These are phyloP conservation scores for Colletotrichum lini DNA, from an alignment of 2,329 filamentous ascomycete genomes.

Conservation along the genomic window DNA sequence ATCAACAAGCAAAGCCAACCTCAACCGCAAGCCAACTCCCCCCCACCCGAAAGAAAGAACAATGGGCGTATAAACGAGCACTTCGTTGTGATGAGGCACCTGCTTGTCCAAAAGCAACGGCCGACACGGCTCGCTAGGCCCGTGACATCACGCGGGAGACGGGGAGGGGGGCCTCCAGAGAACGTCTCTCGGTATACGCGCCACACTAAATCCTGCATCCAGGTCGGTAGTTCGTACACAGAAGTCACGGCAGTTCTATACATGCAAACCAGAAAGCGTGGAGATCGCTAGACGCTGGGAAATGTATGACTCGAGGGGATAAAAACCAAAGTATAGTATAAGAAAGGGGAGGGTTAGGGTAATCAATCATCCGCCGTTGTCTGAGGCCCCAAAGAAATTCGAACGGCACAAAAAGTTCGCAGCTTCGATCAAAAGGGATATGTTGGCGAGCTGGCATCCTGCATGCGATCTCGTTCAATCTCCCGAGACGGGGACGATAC, in stretches of 20 bases:
- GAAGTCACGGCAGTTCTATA: neutral
- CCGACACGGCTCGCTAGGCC: neutral
- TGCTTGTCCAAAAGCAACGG: too few species aligned
- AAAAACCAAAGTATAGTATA: neutral
- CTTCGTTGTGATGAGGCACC: neutral
- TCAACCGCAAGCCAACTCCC: too few species aligned
- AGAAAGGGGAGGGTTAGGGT: neutral
- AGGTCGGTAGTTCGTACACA: neutral
- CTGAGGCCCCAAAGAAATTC: neutral
- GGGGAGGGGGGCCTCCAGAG: constrained; percentile 18
- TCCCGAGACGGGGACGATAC: constrained; percentile 36
- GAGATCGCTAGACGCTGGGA: neutral
- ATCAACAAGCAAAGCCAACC: neutral
- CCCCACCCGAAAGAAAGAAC: too few species aligned
- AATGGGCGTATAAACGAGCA: neutral
- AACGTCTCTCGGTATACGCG: constrained; percentile 2
- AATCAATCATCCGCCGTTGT: neutral
- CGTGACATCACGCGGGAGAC: constrained; percentile 1
- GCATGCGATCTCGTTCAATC: constrained; percentile 38
- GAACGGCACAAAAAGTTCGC: neutral
- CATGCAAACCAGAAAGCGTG: neutral
- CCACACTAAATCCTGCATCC: neutral
- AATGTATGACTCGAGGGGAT: neutral
- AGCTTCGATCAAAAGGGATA: neutral
- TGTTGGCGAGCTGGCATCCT: neutral